Evolutionary conservation across 2,329 filamentous ascomycete species (phyloP).

Genomic region (Sporothrix sp.): DNA sequence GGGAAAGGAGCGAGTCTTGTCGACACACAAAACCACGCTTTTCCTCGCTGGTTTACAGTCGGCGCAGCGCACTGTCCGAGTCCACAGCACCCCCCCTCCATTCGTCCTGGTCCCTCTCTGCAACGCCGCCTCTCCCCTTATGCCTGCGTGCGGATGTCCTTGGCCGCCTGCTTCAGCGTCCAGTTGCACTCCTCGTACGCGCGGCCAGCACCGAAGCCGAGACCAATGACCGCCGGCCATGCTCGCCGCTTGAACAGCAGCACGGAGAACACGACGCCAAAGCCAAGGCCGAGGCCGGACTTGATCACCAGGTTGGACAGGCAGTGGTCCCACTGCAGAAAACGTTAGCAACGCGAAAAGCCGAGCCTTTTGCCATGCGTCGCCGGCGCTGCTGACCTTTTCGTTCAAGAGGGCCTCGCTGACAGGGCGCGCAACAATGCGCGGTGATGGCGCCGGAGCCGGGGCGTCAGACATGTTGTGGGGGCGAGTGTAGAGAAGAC

Average conservation of each 20-base stretch:
- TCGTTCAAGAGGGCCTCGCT: slow-evolving; percentile 98
- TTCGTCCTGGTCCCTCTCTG: neutral
- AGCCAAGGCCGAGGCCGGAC: slow-evolving; percentile 88
- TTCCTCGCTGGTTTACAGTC: slow-evolving; percentile 3
- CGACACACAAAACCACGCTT: neutral
- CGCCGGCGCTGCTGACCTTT: no score
- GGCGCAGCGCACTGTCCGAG: neutral
- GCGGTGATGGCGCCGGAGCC: slow-evolving; percentile 45
- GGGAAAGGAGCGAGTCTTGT: neutral
- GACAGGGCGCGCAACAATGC: slow-evolving; percentile 69
- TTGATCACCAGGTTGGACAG: slow-evolving; percentile 96
- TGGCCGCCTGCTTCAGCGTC: slow-evolving; percentile 54
- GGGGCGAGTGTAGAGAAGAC: slow-evolving; percentile 2
- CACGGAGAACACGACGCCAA: slow-evolving; percentile 97
- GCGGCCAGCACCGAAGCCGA: slow-evolving; percentile 90
- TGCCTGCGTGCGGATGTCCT: slow-evolving; percentile 46
- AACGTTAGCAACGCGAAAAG: slow-evolving; percentile 12
- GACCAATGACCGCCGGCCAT: slow-evolving; percentile 91
- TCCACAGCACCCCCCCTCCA: neutral
- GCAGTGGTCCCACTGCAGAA: slow-evolving; percentile 85
- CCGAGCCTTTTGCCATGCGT: neutral
- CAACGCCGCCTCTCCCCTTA: slow-evolving; percentile 23
- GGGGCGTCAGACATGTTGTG: slow-evolving; percentile 45
- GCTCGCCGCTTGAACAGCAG: slow-evolving; percentile 96
- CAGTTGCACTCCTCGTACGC: slow-evolving; percentile 98